Base-by-base conservation (phyloP, 1,284 basidiomycete genomes). In the Papiliotrema fonsecae region DNA sequence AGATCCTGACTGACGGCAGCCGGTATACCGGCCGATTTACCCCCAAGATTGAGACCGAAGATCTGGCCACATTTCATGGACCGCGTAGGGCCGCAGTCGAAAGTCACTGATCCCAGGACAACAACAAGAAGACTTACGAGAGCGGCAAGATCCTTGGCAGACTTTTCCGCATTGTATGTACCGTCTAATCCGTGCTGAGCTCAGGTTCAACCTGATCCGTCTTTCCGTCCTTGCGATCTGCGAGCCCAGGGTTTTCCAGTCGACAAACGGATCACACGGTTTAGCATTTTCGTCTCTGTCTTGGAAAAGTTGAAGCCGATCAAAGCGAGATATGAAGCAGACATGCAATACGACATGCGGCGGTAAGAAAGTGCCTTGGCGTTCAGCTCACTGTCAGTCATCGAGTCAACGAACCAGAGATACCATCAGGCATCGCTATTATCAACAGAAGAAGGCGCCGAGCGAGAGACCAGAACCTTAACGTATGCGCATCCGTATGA, bases 41-140 rank as follows among this genome's bases (percentile, higher is more conserved):
- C 62, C 3, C 52, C 56, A 0, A 40, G 50, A 0, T 45, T 67
- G 2, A 37, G 63, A 34, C 69, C 70, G 0, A 52, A 45, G 19
- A 48, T 41, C 27, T 73, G 73, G 73, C 72, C 73, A 0, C 67
- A 72, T 41, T 75, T 73, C 57, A 73, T 73, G 71, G 72, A 69
- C 50, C 70, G 69, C 56, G 67, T 67, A 13, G 19, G 59, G 30
- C 3, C 30, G 6, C 7, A 13, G 5, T 25, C 16, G 6, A 35
- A 36, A 6, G 41, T 14, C 24, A n/a, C 32, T 45, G 42, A 42
- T 44, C 25, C 28, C 26, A 65, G 62, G 57, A 56, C 25, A 57
- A 52, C 27, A 53, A 45, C 21, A 56, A 55, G 40, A 52, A 49
- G 25, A 56, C 50, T 0, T 72, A 65, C 49, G 40, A 43, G 18